Percentiles rank a stretch among this genome's conserved stretches.
phyloP scores from a whole-genome alignment of 2,329 filamentous ascomycete species.

The Mycocentrospora acerina region DNA sequence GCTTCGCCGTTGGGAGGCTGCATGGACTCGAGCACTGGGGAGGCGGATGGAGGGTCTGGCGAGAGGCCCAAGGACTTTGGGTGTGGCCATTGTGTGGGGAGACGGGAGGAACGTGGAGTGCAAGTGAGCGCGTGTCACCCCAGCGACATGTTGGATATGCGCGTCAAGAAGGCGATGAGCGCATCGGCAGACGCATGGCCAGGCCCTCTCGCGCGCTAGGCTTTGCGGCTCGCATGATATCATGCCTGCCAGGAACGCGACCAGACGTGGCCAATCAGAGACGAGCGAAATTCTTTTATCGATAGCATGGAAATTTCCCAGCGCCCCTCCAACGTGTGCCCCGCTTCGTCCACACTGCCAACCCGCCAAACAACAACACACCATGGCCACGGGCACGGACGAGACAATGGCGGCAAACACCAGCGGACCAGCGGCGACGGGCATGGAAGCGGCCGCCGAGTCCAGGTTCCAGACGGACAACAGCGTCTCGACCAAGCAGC shows the following conservation, averaged over 20 bases:
- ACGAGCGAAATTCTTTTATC: background rate
- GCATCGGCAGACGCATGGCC: too few relatives aligned
- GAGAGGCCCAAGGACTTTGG: constrained; percentile 43
- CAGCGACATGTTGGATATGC: background rate
- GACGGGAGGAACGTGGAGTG: constrained; percentile 1
- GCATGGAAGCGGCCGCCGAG: constrained; percentile 9
- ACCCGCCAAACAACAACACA: too few relatives aligned
- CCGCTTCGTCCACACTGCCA: too few relatives aligned
- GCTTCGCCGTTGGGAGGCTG: constrained; percentile 35
- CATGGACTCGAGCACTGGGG: background rate
- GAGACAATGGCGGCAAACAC: constrained; percentile 19
- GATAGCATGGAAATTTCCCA: too few relatives aligned
- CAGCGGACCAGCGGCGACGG: constrained; percentile 8
- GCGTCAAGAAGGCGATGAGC: too few relatives aligned
- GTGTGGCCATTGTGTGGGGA: constrained; percentile 25
- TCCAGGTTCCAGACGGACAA: constrained; percentile 36
- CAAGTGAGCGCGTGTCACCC: background rate
- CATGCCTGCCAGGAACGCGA: background rate
- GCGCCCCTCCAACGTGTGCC: too few relatives aligned
- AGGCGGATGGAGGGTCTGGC: constrained; percentile 14
- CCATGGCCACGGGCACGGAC: background rate
- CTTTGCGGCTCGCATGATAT: background rate
- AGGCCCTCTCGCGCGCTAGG: background rate
- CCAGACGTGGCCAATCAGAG: too few relatives aligned
- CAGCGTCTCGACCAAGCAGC: constrained; percentile 30